Evolutionary conservation across 1,139 yeast species (phyloP).

Genomic region (Sugiyamaella neomexicana): DNA sequence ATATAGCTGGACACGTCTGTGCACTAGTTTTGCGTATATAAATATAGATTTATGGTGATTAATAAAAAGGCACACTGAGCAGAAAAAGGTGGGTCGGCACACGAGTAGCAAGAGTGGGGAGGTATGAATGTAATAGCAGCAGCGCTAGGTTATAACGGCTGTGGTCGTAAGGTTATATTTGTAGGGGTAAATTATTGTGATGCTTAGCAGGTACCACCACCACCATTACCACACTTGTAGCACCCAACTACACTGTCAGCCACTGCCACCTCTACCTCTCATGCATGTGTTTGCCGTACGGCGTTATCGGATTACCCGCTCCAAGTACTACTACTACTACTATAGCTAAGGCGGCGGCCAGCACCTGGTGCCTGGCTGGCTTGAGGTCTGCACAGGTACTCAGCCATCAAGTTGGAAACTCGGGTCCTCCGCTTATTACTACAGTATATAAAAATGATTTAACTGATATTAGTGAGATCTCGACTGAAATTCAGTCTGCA

Average conservation of each 20-base stretch:
- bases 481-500: too few species aligned
- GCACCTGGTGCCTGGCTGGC: too few species aligned
- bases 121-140: background rate
- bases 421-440: too few species aligned
- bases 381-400: too few species aligned
- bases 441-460: too few species aligned
- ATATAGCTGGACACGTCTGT: background rate
- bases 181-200: background rate
- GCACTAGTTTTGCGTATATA: too few species aligned
- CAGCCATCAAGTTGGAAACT: background rate
- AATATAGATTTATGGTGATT: too few species aligned
- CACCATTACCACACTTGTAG: background rate
- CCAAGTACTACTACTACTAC: too few species aligned
- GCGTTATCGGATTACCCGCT: slow-evolving; percentile 1
- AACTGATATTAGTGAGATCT: too few species aligned
- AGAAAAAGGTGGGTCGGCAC: background rate
- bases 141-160: background rate
- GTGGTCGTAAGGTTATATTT: background rate
- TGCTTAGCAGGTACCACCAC: too few species aligned
- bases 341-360: background rate
- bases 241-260: background rate
- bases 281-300: background rate
- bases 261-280: background rate
- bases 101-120: background rate
- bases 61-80: too few species aligned